These are phyloP conservation scores for Candida argentea DNA, from an alignment of 805 yeast species.

Conservation along the genomic window DNA sequence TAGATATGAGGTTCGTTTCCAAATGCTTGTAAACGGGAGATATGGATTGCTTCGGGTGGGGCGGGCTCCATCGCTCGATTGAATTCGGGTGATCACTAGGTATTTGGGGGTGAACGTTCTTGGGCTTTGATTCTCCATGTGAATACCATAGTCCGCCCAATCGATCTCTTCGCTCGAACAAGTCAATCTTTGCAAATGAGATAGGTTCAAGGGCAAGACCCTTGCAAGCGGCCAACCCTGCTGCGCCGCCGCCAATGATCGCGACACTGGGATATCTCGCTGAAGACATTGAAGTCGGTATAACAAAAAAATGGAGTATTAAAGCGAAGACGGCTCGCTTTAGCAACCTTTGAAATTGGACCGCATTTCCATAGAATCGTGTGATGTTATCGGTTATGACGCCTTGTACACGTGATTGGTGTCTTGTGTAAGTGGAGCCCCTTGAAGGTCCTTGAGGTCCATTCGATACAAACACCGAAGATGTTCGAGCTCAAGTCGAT, in stretches of 20 bases:
- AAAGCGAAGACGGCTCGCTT: too few species aligned
- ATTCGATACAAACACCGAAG: too few species aligned
- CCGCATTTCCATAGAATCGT: too few species aligned
- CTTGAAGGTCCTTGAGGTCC: too few species aligned
- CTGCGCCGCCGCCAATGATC: conserved; percentile 17
- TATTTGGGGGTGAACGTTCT: conserved; percentile 8
- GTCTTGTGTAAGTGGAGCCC: too few species aligned
- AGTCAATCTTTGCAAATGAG: conserved; percentile 19
- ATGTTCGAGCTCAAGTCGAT: too few species aligned
- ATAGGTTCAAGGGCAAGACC: conserved; percentile 12
- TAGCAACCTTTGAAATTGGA: too few species aligned
- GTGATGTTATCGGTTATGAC: too few species aligned
- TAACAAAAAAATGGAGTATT: too few species aligned
- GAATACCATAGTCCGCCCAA: conserved; percentile 38
- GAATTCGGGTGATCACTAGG: conserved; percentile 1
- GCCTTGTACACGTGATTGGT: too few species aligned
- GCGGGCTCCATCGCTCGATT: not conserved
- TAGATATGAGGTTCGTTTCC: conserved; percentile 33
- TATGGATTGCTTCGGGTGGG: conserved; percentile 6
- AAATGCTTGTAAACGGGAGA: conserved; percentile 16
- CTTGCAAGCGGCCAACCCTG: conserved; percentile 16
- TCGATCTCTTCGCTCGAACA: conserved; percentile 29
- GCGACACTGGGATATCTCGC: conserved; percentile 7
- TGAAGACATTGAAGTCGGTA: too few species aligned
- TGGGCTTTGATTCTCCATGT: conserved; percentile 16